Conservation (phyloP, 495 filamentous ascomycete species). For the Aspergillus sclerotioniger region DNA sequence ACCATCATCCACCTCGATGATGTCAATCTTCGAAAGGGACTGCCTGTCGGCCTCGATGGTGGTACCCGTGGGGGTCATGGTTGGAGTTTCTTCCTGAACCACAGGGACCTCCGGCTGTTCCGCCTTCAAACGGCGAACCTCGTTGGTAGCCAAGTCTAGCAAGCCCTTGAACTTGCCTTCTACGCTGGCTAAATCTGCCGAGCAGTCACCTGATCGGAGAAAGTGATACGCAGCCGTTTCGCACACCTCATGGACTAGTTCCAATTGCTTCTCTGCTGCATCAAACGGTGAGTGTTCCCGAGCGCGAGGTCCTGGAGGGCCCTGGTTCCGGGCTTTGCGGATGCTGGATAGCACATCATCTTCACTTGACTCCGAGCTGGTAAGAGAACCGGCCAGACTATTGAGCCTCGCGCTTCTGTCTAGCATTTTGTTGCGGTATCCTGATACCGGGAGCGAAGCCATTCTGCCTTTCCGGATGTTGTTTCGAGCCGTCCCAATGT, state of each 20-base stretch:
- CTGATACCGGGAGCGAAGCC: constrained; percentile 25
- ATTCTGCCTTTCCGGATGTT: constrained; percentile 75
- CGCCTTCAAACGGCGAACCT: constrained; percentile 38
- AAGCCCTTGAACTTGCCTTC: constrained; percentile 52
- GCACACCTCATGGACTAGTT: constrained; percentile 74
- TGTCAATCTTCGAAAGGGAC: constrained; percentile 11
- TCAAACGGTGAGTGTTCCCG: constrained; percentile 52
- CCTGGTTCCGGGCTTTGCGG: constrained; percentile 32
- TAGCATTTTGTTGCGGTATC: constrained; percentile 18
- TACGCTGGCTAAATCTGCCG: constrained; percentile 66
- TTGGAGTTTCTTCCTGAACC: constrained; percentile 18
- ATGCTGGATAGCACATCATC: constrained; percentile 24
- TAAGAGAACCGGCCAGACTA: neutral
- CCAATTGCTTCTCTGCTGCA: constrained; percentile 69
- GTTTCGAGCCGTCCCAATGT: constrained; percentile 77
- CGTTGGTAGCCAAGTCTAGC: constrained; percentile 36
- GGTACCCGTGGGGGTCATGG: constrained; percentile 10
- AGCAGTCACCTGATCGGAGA: constrained; percentile 78
- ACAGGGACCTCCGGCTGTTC: constrained; percentile 32
- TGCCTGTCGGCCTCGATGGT: constrained; percentile 11
- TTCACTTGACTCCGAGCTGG: neutral
- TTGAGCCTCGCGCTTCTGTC: neutral
- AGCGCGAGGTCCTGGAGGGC: constrained; percentile 16
- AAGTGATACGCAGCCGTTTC: constrained; percentile 86
- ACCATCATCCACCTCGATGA: constrained; percentile 46